A percentile compares a stretch with the other conserved stretches of the same genome.
These are phyloP conservation scores for Vigna nakashimae DNA, from an alignment of 306 rosid species.

Conservation along the genomic window DNA sequence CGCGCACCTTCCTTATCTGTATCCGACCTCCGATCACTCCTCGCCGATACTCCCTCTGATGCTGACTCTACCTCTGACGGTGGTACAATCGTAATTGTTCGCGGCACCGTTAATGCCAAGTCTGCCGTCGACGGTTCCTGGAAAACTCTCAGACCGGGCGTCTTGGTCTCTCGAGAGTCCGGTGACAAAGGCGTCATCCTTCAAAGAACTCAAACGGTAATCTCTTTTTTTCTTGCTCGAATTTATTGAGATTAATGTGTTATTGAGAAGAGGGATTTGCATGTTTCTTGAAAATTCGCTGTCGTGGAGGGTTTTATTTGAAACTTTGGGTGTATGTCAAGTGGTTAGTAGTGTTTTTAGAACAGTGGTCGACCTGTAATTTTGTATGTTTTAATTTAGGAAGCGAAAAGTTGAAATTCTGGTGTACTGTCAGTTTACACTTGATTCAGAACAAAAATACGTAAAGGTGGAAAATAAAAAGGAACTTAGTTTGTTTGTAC, in stretches of 20 bases:
- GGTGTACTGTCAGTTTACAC: constrained; percentile 2
- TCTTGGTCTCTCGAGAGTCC: constrained; percentile 64
- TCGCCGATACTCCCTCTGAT: constrained; percentile 32
- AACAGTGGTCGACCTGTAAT: background rate
- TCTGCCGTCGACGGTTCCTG: constrained; percentile 63
- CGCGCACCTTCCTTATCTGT: constrained; percentile 69
- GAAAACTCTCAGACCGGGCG: constrained; percentile 57
- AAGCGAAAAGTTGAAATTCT: background rate
- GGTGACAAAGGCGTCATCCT: constrained; percentile 76
- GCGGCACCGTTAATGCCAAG: constrained; percentile 80
- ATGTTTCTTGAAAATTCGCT: background rate
- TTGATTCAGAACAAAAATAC: constrained; percentile 6
- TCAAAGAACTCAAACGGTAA: constrained; percentile 81
- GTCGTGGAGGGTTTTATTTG: constrained; percentile 5
- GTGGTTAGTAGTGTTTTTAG: background rate
- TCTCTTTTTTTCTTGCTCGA: background rate
- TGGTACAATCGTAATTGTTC: constrained; percentile 60
- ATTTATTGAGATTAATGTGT: background rate
- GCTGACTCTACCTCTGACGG: constrained; percentile 26
- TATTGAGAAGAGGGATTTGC: background rate
- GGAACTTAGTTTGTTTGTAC: background rate
- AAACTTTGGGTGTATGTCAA: background rate
- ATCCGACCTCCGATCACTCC: constrained; percentile 81
- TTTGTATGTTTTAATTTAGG: background rate
- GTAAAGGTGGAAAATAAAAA: constrained; percentile 1